Percentiles rank a stretch among this genome's conserved stretches.
Evolutionary conservation across 768 basidiomycete species (phyloP).

Genomic region (Mycena sanguinolenta): DNA sequence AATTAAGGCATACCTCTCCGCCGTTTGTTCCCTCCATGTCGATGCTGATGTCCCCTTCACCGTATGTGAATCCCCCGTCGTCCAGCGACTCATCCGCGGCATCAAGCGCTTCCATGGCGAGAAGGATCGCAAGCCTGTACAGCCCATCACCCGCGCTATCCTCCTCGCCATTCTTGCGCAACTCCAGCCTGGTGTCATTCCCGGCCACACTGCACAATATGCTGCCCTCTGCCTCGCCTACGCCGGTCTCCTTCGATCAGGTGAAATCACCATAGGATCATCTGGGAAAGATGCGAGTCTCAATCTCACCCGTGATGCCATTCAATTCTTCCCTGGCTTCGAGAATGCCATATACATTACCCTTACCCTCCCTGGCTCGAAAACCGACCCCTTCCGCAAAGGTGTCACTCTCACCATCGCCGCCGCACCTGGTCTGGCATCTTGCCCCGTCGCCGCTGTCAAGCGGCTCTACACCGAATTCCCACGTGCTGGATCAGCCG

Average conservation of each 20-base stretch:
- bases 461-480: too few relatives aligned
- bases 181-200: constrained; percentile 19
- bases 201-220: not conserved
- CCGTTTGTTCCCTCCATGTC: not conserved
- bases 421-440: too few relatives aligned
- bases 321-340: not conserved
- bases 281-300: not conserved
- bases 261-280: not conserved
- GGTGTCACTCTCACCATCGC: too few relatives aligned
- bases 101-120: constrained; percentile 35
- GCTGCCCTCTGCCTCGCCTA: not conserved
- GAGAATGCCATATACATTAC: too few relatives aligned
- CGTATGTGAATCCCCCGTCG: constrained; percentile 24
- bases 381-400: too few relatives aligned
- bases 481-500: too few relatives aligned
- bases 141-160: constrained; percentile 42
- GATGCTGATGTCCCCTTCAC: not conserved
- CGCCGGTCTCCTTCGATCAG: not conserved
- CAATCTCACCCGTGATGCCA: too few relatives aligned
- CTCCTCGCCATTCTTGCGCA: constrained; percentile 26
- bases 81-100: constrained; percentile 40
- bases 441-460: too few relatives aligned
- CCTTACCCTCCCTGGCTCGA: too few relatives aligned
- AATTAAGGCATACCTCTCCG: not conserved
- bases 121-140: constrained; percentile 19